These are phyloP conservation scores for Aspergillus saccharolyticus DNA, from an alignment of 495 filamentous ascomycete species.

Conservation along the genomic window DNA sequence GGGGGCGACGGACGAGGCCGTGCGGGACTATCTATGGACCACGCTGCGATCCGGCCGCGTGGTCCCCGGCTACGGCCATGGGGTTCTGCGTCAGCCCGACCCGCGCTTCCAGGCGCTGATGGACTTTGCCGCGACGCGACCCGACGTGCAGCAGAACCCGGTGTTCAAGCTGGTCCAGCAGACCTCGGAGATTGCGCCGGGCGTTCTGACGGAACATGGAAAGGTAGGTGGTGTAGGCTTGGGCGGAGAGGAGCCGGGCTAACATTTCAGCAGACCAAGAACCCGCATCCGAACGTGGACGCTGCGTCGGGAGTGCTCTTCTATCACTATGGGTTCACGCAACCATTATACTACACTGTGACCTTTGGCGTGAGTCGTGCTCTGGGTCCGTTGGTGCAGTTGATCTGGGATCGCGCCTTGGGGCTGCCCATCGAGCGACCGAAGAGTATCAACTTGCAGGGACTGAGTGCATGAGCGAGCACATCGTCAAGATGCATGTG, in stretches of 20 bases:
- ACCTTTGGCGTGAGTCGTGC: slow-evolving; percentile 94
- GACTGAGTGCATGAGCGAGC: slow-evolving; percentile 52
- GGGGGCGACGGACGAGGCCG: slow-evolving; percentile 69
- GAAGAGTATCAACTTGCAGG: slow-evolving; percentile 91
- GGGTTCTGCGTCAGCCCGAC: slow-evolving; percentile 94
- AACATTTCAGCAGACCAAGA: slow-evolving; percentile 65
- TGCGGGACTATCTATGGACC: slow-evolving; percentile 85
- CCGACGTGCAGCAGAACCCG: slow-evolving; percentile 79
- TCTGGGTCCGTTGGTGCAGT: slow-evolving; percentile 83
- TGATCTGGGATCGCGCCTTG: slow-evolving; percentile 93
- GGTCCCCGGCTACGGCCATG: slow-evolving; percentile 96
- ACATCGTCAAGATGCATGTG: no score
- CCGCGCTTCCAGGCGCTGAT: slow-evolving; percentile 94
- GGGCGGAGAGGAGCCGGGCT: neutral
- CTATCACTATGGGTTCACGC: slow-evolving; percentile 93
- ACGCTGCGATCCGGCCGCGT: slow-evolving; percentile 92
- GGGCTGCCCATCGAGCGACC: slow-evolving; percentile 97
- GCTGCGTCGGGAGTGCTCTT: slow-evolving; percentile 88
- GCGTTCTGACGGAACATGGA: slow-evolving; percentile 85
- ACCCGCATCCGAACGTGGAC: slow-evolving; percentile 96
- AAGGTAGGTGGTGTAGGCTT: slow-evolving; percentile 59
- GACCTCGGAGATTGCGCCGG: slow-evolving; percentile 76
- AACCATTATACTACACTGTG: slow-evolving; percentile 96
- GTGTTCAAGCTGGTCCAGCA: slow-evolving; percentile 90
- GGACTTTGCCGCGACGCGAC: slow-evolving; percentile 83